Conservation (phyloP, 148 eudicot species). For the Rhododendron williamsianum region DNA sequence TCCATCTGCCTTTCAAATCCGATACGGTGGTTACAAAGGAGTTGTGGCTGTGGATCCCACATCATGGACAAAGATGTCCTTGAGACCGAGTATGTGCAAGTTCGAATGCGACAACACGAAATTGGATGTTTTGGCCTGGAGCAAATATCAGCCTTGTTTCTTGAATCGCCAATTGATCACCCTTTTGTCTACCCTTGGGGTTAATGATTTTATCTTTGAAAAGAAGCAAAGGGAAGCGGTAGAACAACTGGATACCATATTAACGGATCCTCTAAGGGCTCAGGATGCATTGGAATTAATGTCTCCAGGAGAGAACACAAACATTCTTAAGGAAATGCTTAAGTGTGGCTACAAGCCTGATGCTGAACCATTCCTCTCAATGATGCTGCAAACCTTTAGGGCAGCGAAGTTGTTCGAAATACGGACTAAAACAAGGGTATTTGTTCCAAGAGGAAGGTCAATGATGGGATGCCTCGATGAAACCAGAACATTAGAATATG, state of each 20-base stretch:
- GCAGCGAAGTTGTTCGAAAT: slow-evolving; percentile 23
- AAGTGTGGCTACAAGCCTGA: slow-evolving; percentile 23
- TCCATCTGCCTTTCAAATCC: slow-evolving; percentile 86
- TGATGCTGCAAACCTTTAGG: slow-evolving; percentile 25
- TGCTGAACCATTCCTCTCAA: slow-evolving; percentile 22
- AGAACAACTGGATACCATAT: slow-evolving; percentile 49
- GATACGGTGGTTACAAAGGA: slow-evolving; percentile 92
- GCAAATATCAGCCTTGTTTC: slow-evolving; percentile 87
- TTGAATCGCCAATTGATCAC: slow-evolving; percentile 80
- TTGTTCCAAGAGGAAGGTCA: slow-evolving; percentile 20
- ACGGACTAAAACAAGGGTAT: slow-evolving; percentile 24
- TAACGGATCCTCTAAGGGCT: slow-evolving; percentile 65
- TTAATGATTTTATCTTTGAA: slow-evolving; percentile 54
- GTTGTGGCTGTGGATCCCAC: slow-evolving; percentile 87
- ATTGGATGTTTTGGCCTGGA: slow-evolving; percentile 69
- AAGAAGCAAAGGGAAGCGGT: slow-evolving; percentile 76
- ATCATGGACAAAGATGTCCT: slow-evolving; percentile 51
- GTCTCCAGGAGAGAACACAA: slow-evolving; percentile 32
- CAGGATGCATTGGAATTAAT: slow-evolving; percentile 73
- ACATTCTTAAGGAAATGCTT: slow-evolving; percentile 28
- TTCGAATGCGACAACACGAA: slow-evolving; percentile 51
- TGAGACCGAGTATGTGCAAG: slow-evolving; percentile 78
- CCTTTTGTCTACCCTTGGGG: slow-evolving; percentile 82
- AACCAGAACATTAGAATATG: slow-evolving; percentile 24
- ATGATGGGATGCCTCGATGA: slow-evolving; percentile 32